A percentile compares a stretch with the other conserved stretches of the same genome.
phyloP scores from a whole-genome alignment of 2,329 filamentous ascomycete genomes.

The Myriosclerotinia duriaeana region DNA sequence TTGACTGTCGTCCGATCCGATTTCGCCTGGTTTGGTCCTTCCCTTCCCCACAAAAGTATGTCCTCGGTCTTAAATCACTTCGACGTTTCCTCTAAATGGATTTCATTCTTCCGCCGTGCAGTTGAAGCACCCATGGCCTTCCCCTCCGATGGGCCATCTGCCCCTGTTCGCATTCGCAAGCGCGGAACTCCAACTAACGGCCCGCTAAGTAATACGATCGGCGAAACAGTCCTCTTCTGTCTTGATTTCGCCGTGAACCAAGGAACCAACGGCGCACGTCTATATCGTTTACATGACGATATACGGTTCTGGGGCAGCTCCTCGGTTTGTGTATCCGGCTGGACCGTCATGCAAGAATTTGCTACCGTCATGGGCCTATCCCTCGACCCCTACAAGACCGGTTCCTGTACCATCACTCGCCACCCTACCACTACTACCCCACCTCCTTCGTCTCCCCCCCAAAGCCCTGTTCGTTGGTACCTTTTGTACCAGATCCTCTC shows the following conservation, averaged over 20 bases:
- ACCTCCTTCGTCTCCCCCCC: conserved; percentile 44
- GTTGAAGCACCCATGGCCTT: conserved; percentile 61
- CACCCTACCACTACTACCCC: conserved; percentile 14
- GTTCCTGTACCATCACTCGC: too few relatives aligned
- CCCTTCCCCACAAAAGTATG: conserved; percentile 59
- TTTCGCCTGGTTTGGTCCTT: conserved; percentile 58
- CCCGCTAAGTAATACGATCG: conserved; percentile 57
- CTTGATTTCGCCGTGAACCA: conserved; percentile 65
- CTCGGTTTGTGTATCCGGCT: conserved; percentile 52
- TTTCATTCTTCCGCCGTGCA: conserved; percentile 59
- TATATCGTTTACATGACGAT: conserved; percentile 65
- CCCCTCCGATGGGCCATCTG: conserved; percentile 50
- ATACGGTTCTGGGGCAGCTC: conserved; percentile 67
- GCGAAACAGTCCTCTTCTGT: conserved; percentile 61
- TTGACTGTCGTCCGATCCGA: conserved; percentile 56
- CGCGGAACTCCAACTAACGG: conserved; percentile 61
- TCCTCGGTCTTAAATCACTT: conserved; percentile 58
- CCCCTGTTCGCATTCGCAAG: conserved; percentile 47
- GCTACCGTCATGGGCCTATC: conserved; percentile 52
- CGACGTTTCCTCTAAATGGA: conserved; percentile 55
- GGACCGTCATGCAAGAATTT: conserved; percentile 58
- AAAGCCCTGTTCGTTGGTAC: conserved; percentile 56
- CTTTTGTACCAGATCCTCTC: conserved; percentile 51
- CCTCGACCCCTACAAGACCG: too few relatives aligned
- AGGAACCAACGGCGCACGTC: conserved; percentile 50